Percentiles rank a stretch among this genome's conserved stretches.
phyloP scores from a whole-genome alignment of 371 early-diverging fungal genomes.

The Mortierella sp. region DNA sequence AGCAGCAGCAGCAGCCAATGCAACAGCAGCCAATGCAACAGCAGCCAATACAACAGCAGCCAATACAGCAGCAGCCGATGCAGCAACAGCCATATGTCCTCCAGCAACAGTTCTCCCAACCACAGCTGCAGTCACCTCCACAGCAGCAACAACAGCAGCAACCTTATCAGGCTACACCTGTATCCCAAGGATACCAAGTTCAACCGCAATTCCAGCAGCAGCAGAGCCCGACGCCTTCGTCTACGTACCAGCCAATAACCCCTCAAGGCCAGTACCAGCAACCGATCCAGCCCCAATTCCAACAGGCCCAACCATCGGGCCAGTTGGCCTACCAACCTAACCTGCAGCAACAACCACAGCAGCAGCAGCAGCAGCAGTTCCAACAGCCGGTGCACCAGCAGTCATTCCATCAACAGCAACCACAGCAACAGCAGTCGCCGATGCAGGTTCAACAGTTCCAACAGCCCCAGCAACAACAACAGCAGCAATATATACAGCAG shows the following conservation, averaged over 20 bases:
- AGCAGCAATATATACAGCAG: conserved; percentile 13
- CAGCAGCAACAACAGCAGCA: conserved; percentile 42
- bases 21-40: conserved; percentile 10
- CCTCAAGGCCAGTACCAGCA: conserved; percentile 26
- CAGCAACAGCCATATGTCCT: conserved; percentile 18
- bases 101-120: conserved; percentile 33
- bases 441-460: conserved; percentile 9
- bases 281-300: conserved; percentile 19
- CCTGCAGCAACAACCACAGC: conserved; percentile 11
- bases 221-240: conserved; percentile 1
- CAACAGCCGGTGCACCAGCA: conserved; percentile 34
- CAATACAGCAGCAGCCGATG: background rate
- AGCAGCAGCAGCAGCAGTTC: conserved; percentile 17
- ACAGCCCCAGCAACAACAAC: conserved; percentile 12
- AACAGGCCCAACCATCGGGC: conserved; percentile 4
- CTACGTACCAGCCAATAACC: conserved; percentile 24
- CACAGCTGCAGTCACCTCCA: conserved; percentile 23
- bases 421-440: conserved; percentile 6
- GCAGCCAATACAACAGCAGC: conserved; percentile 1
- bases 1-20: conserved; percentile 24
- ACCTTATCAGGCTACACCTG: conserved; percentile 20
- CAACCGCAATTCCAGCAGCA: conserved; percentile 41
- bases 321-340: too few relatives aligned
- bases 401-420: conserved; percentile 26
- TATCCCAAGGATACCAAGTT: conserved; percentile 30